A percentile compares a stretch with the other conserved stretches of the same genome.
Conservation (phyloP, 345 rosid genomes). For the Moricandia moricandioides region DNA sequence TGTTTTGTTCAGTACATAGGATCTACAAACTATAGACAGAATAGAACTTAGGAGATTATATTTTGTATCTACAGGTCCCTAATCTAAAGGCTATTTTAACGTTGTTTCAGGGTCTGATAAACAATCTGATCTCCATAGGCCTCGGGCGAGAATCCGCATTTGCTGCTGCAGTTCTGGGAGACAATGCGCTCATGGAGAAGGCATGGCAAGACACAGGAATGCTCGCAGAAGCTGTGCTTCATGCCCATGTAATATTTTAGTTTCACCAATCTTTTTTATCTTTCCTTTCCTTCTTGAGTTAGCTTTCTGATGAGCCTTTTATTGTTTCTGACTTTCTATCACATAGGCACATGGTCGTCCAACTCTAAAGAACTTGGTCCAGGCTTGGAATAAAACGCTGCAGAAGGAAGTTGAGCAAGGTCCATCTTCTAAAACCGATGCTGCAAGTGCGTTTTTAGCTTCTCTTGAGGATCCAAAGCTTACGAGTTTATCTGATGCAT, state of each 20-base stretch:
- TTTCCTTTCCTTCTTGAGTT: not conserved
- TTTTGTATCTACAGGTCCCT: not conserved
- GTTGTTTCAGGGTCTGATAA: slow-evolving; percentile 69
- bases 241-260: slow-evolving; percentile 77
- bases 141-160: slow-evolving; percentile 96
- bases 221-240: slow-evolving; percentile 99
- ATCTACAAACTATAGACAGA: not conserved
- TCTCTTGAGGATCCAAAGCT: slow-evolving; percentile 88
- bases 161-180: slow-evolving; percentile 91
- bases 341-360: slow-evolving; percentile 95
- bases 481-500: slow-evolving; percentile 81
- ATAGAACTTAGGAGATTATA: not conserved
- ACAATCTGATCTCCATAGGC: slow-evolving; percentile 84
- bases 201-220: slow-evolving; percentile 99
- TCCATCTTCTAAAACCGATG: slow-evolving; percentile 72
- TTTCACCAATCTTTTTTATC: not conserved
- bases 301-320: not conserved
- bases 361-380: slow-evolving; percentile 77
- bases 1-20: not conserved
- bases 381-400: slow-evolving; percentile 83
- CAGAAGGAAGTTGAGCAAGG: slow-evolving; percentile 81
- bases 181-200: slow-evolving; percentile 96
- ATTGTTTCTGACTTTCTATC: slow-evolving; percentile 10
- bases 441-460: slow-evolving; percentile 87
- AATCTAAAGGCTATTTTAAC: not conserved